These are phyloP conservation scores for Phytopythium cucurbitacearum DNA, from an alignment of 352 stramenopile species.

Conservation along the genomic window DNA sequence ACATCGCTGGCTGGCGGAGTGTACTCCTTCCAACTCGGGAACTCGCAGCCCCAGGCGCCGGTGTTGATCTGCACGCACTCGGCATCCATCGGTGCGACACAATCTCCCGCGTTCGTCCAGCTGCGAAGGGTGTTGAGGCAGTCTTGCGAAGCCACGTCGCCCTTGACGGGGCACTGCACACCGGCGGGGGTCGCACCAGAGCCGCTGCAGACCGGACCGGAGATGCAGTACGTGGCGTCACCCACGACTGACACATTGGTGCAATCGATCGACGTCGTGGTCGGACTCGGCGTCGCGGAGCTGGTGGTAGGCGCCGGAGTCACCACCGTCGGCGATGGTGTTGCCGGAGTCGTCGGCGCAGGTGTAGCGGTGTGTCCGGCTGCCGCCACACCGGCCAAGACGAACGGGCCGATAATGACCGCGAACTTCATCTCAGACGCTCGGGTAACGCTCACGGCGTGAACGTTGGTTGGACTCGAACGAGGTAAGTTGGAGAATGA, in stretches of 20 bases:
- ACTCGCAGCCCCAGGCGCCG: conserved; percentile 55
- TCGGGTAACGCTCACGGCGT: not conserved
- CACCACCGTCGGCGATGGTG: conserved; percentile 3
- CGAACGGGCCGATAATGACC: not conserved
- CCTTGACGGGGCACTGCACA: conserved; percentile 40
- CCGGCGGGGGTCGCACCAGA: conserved; percentile 25
- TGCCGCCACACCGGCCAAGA: not conserved
- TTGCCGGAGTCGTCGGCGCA: conserved; percentile 3
- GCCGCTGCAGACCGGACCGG: conserved; percentile 48
- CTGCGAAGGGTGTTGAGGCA: conserved; percentile 46
- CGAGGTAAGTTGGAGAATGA: conserved; percentile 1
- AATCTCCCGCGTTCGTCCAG: conserved; percentile 31
- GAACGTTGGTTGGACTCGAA: not conserved
- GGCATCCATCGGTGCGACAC: conserved; percentile 38
- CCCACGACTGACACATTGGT: conserved; percentile 47
- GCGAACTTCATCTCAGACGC: conserved; percentile 1
- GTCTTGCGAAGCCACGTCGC: conserved; percentile 37
- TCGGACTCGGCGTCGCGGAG: conserved; percentile 1
- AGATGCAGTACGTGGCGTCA: conserved; percentile 64
- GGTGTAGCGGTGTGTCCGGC: conserved; percentile 1
- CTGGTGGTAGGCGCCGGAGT: not conserved
- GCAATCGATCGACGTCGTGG: conserved; percentile 14
- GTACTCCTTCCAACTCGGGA: conserved; percentile 5
- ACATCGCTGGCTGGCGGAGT: conserved; percentile 12
- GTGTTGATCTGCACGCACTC: conserved; percentile 41